Evolutionary conservation across 1,284 basidiomycete genomes (phyloP).

Genomic region (Hortiboletus rubellus): DNA sequence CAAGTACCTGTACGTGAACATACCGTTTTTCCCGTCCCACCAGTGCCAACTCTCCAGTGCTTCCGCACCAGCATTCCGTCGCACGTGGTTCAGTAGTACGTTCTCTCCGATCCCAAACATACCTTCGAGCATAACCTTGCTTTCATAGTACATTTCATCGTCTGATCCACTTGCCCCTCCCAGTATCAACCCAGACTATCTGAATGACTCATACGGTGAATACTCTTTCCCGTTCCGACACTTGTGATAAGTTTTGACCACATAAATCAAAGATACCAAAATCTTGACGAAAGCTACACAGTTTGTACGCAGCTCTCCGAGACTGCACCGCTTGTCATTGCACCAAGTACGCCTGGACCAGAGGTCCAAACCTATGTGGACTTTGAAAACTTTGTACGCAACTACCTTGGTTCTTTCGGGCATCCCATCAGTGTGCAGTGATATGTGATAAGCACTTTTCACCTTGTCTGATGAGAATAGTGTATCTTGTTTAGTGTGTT

Average conservation of each 20-base stretch:
- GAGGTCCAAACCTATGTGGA: constrained; percentile 21
- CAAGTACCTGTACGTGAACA: constrained; percentile 15
- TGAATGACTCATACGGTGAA: constrained; percentile 18
- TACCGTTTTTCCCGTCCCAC: background rate
- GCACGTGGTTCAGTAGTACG: constrained; percentile 23
- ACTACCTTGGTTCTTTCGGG: background rate
- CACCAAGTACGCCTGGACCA: constrained; percentile 22
- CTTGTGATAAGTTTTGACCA: background rate
- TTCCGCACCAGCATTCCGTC: constrained; percentile 15
- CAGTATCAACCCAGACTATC: constrained; percentile 14
- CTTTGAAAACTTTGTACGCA: constrained; percentile 15
- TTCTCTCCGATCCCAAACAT: background rate
- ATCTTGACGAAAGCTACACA: constrained; percentile 18
- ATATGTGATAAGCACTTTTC: background rate
- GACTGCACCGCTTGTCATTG: constrained; percentile 21
- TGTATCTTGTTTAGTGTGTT: background rate
- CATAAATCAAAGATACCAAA: constrained; percentile 12
- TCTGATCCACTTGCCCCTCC: constrained; percentile 15
- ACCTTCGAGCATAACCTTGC: background rate
- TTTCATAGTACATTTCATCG: constrained; percentile 19
- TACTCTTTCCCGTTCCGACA: background rate
- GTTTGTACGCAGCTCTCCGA: constrained; percentile 20
- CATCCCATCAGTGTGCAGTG: constrained; percentile 18
- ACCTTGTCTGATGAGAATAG: background rate
- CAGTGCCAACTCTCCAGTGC: background rate